A percentile compares a stretch with the other conserved stretches of the same genome.
Conservation (phyloP, 2,329 filamentous ascomycete species). For the Cadophora sp. region DNA sequence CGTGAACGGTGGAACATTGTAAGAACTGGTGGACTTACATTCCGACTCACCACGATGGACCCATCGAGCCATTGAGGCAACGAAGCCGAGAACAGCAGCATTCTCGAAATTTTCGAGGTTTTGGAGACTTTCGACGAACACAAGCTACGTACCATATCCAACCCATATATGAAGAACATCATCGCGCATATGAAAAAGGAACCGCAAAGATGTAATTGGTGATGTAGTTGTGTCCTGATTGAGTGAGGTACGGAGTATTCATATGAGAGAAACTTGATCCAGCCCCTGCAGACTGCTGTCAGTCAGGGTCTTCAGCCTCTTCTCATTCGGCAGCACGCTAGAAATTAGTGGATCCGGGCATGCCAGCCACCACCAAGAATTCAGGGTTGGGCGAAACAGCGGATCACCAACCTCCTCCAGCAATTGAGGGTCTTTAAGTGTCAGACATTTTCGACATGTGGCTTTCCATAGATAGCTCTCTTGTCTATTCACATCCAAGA, state of each 20-base stretch:
- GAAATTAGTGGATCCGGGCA: not conserved
- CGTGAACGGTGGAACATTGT: not conserved
- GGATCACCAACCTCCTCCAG: conserved; percentile 12
- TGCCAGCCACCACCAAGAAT: conserved; percentile 4
- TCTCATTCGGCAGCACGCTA: not conserved
- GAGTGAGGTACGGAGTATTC: not conserved
- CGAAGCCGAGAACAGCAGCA: not conserved
- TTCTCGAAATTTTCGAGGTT: not conserved
- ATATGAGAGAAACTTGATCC: not conserved
- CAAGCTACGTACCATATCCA: too few relatives aligned
- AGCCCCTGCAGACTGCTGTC: not conserved
- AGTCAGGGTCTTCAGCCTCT: not conserved
- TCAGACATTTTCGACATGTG: not conserved
- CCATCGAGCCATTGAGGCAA: not conserved
- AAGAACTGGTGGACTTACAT: too few relatives aligned
- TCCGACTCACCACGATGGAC: not conserved
- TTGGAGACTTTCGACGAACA: too few relatives aligned
- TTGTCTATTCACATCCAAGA: conserved; percentile 1
- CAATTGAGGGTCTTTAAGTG: not conserved
- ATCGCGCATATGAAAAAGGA: not conserved
- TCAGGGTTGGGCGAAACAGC: not conserved
- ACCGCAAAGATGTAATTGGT: not conserved
- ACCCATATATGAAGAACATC: not conserved
- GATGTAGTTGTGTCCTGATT: not conserved
- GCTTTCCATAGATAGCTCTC: not conserved